Base-by-base conservation (phyloP, 2,329 filamentous ascomycete genomes). In the Pseudogymnoascus sp. region DNA sequence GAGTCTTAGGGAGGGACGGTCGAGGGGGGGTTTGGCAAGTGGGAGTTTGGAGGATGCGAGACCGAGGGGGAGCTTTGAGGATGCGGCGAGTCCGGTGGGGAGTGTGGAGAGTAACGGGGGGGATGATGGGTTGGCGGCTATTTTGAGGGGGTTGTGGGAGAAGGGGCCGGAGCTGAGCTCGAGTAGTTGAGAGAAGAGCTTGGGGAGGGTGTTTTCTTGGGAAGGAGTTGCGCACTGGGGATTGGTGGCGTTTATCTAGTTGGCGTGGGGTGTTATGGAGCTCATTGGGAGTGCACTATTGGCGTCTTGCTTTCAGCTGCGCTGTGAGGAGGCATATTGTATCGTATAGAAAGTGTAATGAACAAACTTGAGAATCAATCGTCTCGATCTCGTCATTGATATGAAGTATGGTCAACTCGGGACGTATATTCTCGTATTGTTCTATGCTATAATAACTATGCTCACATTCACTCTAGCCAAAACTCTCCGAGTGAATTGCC, bases 91-190 rank as follows among this genome's bases (percentile, higher is more conserved):
- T 25, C 21, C 25, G 21, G 35, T 42, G 55, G 29, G 65, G 63
- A 39, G 51, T 42, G 17, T 60, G 61, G 17, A 61, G 64, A 12
- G 60, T 58, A 63, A 60, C n/a, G 79, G 80, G n/a, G 75, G 73
- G 2, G 76, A 79, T 21, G 80, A 80, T 27, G 79, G 77, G 8
- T 80, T 82, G 0, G 74, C 78, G 1, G 75, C 79, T 4, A 68
- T 86, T 44, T 72, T 87, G 61, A 76, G 84, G 62, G 82, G 81
- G 65, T 71, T 87, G 58, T 87, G 84, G 84, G 84, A 87, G 51
- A 86, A 83, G 76, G 81, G 78, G 58, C 75, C 79, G 71, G 82
- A 85, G 68, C 73, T 85, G 63, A 81, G 81, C 67, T 79, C 80
- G 29, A 85, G 83, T 44, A 44, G 21, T n/a, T 44, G 41, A 44